Conservation (phyloP, 106 monocot species). For the Dendrobium chrysotoxum region DNA sequence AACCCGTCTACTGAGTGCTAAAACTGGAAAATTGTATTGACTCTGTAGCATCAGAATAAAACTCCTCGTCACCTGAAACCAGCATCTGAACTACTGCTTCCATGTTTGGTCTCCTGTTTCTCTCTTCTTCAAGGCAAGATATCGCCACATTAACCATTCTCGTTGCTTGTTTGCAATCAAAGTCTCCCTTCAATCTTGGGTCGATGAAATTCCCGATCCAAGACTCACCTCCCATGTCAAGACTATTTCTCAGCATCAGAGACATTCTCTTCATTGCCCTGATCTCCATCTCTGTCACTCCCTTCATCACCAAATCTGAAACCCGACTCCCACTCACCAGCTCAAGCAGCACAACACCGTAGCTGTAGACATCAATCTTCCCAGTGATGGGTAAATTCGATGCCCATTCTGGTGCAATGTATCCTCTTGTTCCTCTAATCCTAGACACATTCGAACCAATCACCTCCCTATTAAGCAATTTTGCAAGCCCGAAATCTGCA, state of each 20-base stretch:
- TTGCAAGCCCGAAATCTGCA: conserved; percentile 21
- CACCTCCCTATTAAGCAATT: conserved; percentile 11
- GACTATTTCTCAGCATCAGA: not conserved
- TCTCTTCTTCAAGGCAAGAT: conserved; percentile 28
- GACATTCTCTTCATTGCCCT: not conserved
- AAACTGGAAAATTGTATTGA: not conserved
- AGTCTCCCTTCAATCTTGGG: conserved; percentile 16
- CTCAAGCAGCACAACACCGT: conserved; percentile 43
- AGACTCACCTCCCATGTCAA: conserved; percentile 4
- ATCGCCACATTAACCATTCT: conserved; percentile 18
- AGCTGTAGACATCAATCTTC: conserved; percentile 49
- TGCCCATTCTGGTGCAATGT: conserved; percentile 35
- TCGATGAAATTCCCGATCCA: conserved; percentile 10
- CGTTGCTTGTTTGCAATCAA: conserved; percentile 12
- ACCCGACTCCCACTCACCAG: conserved; percentile 29
- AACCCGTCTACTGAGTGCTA: not conserved
- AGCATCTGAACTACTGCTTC: conserved; percentile 16
- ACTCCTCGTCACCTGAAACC: conserved; percentile 1
- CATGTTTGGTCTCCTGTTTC: conserved; percentile 30
- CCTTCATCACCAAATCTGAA: conserved; percentile 4
- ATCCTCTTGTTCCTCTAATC: conserved; percentile 30
- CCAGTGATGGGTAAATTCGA: conserved; percentile 31
- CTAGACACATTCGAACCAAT: not conserved
- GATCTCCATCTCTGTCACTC: conserved; percentile 1
- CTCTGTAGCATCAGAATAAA: not conserved